Conservation (phyloP, 352 stramenopile genomes). For the Pythium volutum region DNA sequence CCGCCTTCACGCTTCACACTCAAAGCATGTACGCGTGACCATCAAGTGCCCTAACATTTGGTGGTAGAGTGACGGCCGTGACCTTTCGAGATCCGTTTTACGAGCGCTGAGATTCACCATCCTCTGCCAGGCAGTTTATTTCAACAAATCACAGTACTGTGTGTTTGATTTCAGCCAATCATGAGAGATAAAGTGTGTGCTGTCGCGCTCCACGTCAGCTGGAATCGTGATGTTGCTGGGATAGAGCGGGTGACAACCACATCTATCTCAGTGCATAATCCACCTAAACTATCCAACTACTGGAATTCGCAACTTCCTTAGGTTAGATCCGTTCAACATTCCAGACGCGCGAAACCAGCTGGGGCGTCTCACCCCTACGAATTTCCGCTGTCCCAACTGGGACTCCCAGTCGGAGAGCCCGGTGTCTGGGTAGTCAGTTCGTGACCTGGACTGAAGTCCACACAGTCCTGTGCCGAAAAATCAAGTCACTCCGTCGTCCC, state of each 20-base stretch:
- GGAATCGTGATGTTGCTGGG: neutral
- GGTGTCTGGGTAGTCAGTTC: no score
- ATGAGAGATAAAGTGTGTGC: neutral
- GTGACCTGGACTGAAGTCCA: no score
- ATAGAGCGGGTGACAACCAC: neutral
- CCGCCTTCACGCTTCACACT: neutral
- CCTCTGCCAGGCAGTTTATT: neutral
- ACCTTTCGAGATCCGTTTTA: conserved; percentile 12
- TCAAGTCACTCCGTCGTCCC: no score
- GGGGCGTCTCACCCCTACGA: no score
- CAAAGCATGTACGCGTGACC: neutral
- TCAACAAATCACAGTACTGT: neutral
- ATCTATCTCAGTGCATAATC: neutral
- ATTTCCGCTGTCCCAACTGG: no score
- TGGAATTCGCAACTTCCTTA: neutral
- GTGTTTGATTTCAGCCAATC: conserved; percentile 2
- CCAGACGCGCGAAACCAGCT: neutral
- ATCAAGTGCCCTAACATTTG: neutral
- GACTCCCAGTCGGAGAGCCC: no score
- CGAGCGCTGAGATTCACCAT: conserved; percentile 3
- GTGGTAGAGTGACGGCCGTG: neutral
- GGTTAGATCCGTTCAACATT: neutral
- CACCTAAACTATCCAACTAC: neutral
- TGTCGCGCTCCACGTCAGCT: neutral
- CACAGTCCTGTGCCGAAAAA: no score